These are phyloP conservation scores for Diphasiastrum complanatum DNA, from an alignment of 83 land plant genomes.

Conservation along the genomic window DNA sequence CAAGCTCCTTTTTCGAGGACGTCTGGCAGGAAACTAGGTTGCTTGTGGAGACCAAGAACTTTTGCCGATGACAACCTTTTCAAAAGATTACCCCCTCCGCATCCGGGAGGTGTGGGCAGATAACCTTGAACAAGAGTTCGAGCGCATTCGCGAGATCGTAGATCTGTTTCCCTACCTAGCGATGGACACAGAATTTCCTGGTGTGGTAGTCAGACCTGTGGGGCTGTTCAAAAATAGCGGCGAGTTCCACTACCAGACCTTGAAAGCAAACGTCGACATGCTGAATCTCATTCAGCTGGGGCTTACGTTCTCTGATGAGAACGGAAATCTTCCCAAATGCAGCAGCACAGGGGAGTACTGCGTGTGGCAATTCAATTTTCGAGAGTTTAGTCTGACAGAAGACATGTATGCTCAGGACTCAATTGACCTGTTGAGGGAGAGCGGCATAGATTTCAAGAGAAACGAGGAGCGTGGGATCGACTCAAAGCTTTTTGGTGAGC, in stretches of 20 bases:
- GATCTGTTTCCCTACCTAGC: conserved; percentile 1
- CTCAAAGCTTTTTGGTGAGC: conserved; percentile 3
- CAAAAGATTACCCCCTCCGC: too few relatives aligned
- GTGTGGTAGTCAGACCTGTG: conserved; percentile 2
- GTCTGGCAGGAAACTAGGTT: too few relatives aligned
- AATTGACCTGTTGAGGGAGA: conserved; percentile 6
- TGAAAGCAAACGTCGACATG: conserved; percentile 7
- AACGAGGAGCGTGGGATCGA: not conserved
- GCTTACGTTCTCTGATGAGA: conserved; percentile 9
- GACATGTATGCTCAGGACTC: conserved; percentile 10
- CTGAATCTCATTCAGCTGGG: conserved; percentile 15
- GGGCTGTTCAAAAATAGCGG: conserved; percentile 3
- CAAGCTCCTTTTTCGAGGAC: too few relatives aligned
- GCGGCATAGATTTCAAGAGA: conserved; percentile 10
- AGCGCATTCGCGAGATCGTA: conserved; percentile 8
- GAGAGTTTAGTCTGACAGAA: conserved; percentile 3
- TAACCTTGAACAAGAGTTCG: conserved; percentile 8
- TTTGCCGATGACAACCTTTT: too few relatives aligned
- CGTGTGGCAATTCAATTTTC: conserved; percentile 11
- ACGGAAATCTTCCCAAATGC: conserved; percentile 7
- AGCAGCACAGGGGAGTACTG: conserved; percentile 1
- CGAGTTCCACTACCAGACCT: not conserved
- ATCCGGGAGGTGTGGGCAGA: conserved; percentile 11
- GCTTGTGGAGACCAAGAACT: too few relatives aligned
- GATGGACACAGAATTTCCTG: too few relatives aligned